Evolutionary conservation across 176 grass and related monocot species (phyloP).

Genomic region (Leersia perrieri): DNA sequence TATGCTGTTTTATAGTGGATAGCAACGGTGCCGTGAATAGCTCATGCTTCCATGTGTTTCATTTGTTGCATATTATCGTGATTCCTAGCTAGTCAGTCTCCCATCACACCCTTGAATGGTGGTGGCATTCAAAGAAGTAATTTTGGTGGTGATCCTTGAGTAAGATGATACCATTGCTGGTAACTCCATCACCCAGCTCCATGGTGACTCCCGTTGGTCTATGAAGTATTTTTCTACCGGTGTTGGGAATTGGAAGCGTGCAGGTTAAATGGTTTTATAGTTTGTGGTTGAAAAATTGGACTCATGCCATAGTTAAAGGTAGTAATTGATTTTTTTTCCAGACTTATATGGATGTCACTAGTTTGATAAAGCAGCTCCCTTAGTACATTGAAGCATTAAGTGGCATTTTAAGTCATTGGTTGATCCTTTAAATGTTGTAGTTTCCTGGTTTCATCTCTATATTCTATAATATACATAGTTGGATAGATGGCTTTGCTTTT

Average conservation of each 20-base stretch:
- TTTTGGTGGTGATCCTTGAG: not conserved
- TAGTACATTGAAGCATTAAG: slow-evolving; percentile 20
- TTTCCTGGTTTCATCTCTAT: not conserved
- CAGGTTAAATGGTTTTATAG: not conserved
- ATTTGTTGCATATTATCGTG: not conserved
- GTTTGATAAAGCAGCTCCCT: not conserved
- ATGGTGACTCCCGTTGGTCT: not conserved
- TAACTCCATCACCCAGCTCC: not conserved
- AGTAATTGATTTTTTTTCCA: not conserved
- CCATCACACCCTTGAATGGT: not conserved
- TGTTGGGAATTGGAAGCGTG: not conserved
- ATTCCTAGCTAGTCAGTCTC: not conserved
- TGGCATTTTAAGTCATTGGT: slow-evolving; percentile 18
- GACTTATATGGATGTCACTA: slow-evolving; percentile 14
- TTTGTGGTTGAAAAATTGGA: not conserved
- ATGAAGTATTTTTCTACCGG: not conserved
- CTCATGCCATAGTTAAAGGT: not conserved
- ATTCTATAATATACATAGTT: slow-evolving; percentile 5
- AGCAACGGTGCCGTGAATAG: not conserved
- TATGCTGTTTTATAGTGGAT: not conserved
- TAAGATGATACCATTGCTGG: not conserved
- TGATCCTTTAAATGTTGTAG: not conserved
- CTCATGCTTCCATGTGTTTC: not conserved
- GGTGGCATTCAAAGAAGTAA: not conserved
- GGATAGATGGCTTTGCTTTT: slow-evolving; percentile 14